phyloP scores from a whole-genome alignment of 2,329 filamentous ascomycete genomes.

The Exutisphaerella laricina region DNA sequence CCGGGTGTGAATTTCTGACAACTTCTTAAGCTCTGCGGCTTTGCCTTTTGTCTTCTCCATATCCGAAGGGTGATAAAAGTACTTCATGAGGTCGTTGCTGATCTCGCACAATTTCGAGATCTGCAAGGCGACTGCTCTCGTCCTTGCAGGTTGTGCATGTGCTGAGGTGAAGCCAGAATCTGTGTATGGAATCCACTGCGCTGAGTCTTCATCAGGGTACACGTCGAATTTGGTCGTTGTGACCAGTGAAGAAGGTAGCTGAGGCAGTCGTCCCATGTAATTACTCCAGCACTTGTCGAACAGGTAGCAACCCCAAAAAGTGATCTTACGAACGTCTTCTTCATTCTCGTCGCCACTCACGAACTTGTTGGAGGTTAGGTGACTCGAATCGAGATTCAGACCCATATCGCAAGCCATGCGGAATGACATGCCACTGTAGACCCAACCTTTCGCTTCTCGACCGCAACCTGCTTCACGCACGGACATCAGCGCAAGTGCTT shows the following conservation, averaged over 20 bases:
- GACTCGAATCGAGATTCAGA: constrained; percentile 74
- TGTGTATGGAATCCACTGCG: constrained; percentile 81
- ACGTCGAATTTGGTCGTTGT: constrained; percentile 87
- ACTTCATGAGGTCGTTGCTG: constrained; percentile 79
- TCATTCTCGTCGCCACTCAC: constrained; percentile 63
- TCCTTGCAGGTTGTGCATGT: constrained; percentile 73
- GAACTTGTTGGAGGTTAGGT: constrained; percentile 48
- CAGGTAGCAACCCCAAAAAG: constrained; percentile 97
- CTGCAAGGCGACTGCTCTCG: constrained; percentile 73
- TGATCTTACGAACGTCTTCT: constrained; percentile 81
- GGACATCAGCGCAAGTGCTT: constrained; percentile 91
- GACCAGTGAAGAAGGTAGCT: constrained; percentile 71
- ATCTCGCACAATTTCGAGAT: constrained; percentile 85
- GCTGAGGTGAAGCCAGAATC: constrained; percentile 72
- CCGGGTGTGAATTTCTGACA: constrained; percentile 84
- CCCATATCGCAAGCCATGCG: constrained; percentile 95
- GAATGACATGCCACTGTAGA: constrained; percentile 97
- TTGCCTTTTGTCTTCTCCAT: constrained; percentile 62
- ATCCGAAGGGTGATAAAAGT: constrained; percentile 79
- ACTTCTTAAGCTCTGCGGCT: constrained; percentile 79
- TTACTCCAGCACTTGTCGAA: constrained; percentile 99
- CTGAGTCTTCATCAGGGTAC: constrained; percentile 80
- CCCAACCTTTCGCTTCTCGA: constrained; percentile 92
- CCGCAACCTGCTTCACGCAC: constrained; percentile 93
- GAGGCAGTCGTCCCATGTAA: constrained; percentile 85